These are phyloP conservation scores for Rubia occidens DNA, from an alignment of 305 asterid species.

Conservation along the genomic window DNA sequence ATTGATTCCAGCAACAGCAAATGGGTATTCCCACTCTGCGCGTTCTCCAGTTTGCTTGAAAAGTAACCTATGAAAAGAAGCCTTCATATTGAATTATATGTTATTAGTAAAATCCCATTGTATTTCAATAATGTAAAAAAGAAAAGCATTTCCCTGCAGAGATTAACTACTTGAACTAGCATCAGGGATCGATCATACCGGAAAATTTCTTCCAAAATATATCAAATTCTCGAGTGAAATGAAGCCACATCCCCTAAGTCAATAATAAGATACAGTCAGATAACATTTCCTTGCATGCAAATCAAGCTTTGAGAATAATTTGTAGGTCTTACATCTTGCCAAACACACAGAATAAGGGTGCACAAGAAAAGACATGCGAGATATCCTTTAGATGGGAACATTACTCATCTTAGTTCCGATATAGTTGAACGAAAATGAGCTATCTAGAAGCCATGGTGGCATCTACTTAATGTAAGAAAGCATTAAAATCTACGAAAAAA, in stretches of 20 bases:
- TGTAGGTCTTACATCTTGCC: background rate
- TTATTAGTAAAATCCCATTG: constrained; percentile 42
- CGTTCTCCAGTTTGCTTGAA: constrained; percentile 67
- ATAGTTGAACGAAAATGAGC: background rate
- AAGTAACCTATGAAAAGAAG: constrained; percentile 76
- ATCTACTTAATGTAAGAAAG: background rate
- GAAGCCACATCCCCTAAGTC: constrained; percentile 81
- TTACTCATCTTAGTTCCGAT: background rate
- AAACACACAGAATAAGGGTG: background rate
- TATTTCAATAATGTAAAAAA: background rate
- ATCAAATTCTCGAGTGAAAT: constrained; percentile 90
- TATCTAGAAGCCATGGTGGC: background rate
- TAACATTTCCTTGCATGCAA: background rate
- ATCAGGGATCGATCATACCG: constrained; percentile 53
- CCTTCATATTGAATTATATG: constrained; percentile 54
- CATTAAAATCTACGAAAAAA: background rate
- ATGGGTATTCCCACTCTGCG: constrained; percentile 90
- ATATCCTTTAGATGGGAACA: background rate
- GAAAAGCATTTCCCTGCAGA: constrained; percentile 16
- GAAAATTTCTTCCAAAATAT: constrained; percentile 63
- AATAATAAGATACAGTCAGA: constrained; percentile 25
- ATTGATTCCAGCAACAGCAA: constrained; percentile 89
- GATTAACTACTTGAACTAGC: constrained; percentile 18
- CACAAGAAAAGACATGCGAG: background rate
- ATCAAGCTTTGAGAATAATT: background rate